Evolutionary conservation across 1,284 basidiomycete species (phyloP).

Genomic region (Moniliella sp.): DNA sequence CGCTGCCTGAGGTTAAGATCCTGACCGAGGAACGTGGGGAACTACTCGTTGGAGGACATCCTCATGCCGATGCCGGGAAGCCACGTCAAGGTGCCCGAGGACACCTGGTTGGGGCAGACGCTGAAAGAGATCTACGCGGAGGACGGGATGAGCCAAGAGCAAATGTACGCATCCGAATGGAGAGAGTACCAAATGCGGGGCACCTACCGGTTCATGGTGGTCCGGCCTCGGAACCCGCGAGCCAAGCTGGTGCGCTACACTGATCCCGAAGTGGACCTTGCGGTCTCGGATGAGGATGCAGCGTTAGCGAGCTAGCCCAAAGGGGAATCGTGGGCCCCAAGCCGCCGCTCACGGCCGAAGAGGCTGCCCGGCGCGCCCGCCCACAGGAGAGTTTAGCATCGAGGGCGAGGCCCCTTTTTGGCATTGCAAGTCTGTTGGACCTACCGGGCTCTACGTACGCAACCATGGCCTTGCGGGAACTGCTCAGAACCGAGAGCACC

Average conservation of each 20-base stretch:
- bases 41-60: constrained; percentile 73
- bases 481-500: constrained; percentile 28
- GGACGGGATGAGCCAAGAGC: constrained; percentile 69
- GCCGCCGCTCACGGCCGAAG: neutral
- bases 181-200: constrained; percentile 80
- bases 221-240: constrained; percentile 55
- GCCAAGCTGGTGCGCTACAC: constrained; percentile 75
- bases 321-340: constrained; percentile 35
- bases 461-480: constrained; percentile 27
- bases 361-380: too few species aligned
- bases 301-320: too few species aligned
- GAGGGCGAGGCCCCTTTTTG: constrained; percentile 5
- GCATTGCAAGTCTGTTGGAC: constrained; percentile 21
- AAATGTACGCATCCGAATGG: constrained; percentile 39
- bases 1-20: constrained; percentile 47
- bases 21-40: constrained; percentile 51
- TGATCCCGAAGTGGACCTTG: constrained; percentile 69
- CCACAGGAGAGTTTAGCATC: too few species aligned
- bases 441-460: constrained; percentile 25
- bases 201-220: constrained; percentile 74
- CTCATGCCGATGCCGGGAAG: constrained; percentile 84
- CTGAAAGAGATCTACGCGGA: constrained; percentile 57
- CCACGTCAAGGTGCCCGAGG: constrained; percentile 54
- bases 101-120: constrained; percentile 54
- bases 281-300: constrained; percentile 80